Evolutionary conservation across 2,329 filamentous ascomycete genomes (phyloP).

Genomic region (Capronia coronata): DNA sequence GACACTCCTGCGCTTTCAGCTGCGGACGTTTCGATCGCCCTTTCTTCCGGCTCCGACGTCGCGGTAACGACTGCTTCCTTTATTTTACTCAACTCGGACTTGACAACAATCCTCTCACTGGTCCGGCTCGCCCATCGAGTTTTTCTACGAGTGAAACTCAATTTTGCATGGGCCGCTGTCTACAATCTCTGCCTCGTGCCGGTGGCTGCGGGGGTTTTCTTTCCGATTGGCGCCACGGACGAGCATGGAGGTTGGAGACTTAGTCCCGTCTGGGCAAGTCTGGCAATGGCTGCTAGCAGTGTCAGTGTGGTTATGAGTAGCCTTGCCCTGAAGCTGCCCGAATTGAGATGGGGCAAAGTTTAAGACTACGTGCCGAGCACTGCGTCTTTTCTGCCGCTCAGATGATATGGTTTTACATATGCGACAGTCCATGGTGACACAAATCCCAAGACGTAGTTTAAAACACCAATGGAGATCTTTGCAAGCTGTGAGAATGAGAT

Average conservation of each 20-base stretch:
- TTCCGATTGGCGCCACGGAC: slow-evolving; percentile 46
- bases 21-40: slow-evolving; percentile 76
- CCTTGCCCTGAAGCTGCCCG: slow-evolving; percentile 55
- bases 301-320: slow-evolving; percentile 83
- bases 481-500: no score
- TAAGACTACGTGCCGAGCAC: neutral
- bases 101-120: slow-evolving; percentile 65
- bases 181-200: slow-evolving; percentile 76
- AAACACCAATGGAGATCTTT: no score
- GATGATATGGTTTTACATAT: no score
- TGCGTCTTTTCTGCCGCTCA: no score
- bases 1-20: slow-evolving; percentile 74
- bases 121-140: slow-evolving; percentile 64
- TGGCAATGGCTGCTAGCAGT: slow-evolving; percentile 90
- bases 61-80: slow-evolving; percentile 76
- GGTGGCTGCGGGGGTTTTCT: slow-evolving; percentile 73
- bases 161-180: slow-evolving; percentile 77
- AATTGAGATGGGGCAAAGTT: slow-evolving; percentile 10
- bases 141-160: slow-evolving; percentile 72
- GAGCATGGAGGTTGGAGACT: slow-evolving; percentile 38
- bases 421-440: no score
- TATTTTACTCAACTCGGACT: slow-evolving; percentile 66
- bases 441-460: no score
- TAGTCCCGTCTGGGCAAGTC: slow-evolving; percentile 64
- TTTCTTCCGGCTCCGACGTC: slow-evolving; percentile 74